Conservation (phyloP, 768 basidiomycete genomes). For the Sistotremastrum suecicum region DNA sequence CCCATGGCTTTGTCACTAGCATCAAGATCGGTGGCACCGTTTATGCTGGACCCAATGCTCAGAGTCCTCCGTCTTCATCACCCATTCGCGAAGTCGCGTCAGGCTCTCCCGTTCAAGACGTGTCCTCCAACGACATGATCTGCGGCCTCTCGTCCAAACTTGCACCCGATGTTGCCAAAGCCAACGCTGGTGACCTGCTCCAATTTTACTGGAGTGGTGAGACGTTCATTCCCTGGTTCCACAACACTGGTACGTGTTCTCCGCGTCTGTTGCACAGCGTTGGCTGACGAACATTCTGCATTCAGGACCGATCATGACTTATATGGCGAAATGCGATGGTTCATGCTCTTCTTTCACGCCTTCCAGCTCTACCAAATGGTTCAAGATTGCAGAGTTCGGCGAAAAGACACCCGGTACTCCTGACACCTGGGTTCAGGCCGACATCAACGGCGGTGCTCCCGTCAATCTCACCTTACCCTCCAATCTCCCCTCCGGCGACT, state of each 20-base stretch:
- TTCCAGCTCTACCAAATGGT: conserved; percentile 46
- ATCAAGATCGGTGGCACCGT: conserved; percentile 29
- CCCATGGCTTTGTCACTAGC: conserved; percentile 30
- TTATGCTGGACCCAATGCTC: conserved; percentile 28
- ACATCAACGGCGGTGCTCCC: conserved; percentile 15
- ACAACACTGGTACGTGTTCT: conserved; percentile 33
- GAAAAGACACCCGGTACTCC: conserved; percentile 7
- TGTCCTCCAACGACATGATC: conserved; percentile 38
- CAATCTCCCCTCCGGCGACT: conserved; percentile 12
- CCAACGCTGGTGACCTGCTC: conserved; percentile 43
- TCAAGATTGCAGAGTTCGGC: conserved; percentile 39
- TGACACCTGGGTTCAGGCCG: conserved; percentile 16
- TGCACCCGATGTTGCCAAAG: conserved; percentile 36
- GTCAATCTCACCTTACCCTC: conserved; percentile 16
- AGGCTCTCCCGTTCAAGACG: conserved; percentile 39
- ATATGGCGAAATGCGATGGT: conserved; percentile 48
- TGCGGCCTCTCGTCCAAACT: conserved; percentile 42
- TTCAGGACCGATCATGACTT: conserved; percentile 50
- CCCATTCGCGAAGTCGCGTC: conserved; percentile 31
- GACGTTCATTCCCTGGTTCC: conserved; percentile 26
- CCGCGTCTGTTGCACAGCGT: too few relatives aligned
- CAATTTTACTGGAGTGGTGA: conserved; percentile 43
- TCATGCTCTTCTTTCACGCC: conserved; percentile 45
- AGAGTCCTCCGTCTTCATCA: conserved; percentile 10
- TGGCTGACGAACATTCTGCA: too few relatives aligned